Base-by-base conservation (phyloP, 208 protist species). In the Acanthamoeba castellanii region DNA sequence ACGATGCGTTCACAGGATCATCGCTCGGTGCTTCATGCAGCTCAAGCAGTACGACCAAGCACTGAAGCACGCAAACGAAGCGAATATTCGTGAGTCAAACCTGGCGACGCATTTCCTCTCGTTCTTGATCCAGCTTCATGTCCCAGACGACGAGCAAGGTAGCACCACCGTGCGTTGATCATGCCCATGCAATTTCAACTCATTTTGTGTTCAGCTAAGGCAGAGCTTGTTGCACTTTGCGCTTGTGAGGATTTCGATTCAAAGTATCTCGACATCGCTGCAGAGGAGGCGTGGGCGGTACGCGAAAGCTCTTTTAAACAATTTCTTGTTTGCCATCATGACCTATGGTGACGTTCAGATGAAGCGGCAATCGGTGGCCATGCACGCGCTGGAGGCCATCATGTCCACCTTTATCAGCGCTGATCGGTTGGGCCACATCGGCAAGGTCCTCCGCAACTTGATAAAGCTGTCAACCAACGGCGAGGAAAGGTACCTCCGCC, bases 271-370 rank as follows among this genome's bases (percentile, higher is more conserved):
- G 84, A 91, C 34, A 70, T 70, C 1, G 84, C 84, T 13, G 84
- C 84, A 25, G 84, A 91, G 30, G 59, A 91, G 25, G 84, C 84
- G n/a, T 91, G 84, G 84, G 47, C 30, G 34, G 84, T 91, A 70
- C 11, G 57, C 27, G 9, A 55, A 55, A 18, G 50, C 1, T 9
- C 50, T 18, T 55, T 9, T 1, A 6, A 0, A 6, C 7, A 55
- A 22, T 11, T 20, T 34, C 59, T 37, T 25, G 57, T 30, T 70
- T 18, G 8, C 45, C 1, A 91, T 32, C n/a, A 61, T 70, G 11
- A 5, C 20, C 66, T 57, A 25, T 90, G 7, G 14, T 57, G 20
- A 20, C 64, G 20, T 59, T n/a, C 20, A 91, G 84, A 42, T 91
- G 57, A 91, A 91, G 30, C 50, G 84, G 4, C 84, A 91, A 70